phyloP scores from a whole-genome alignment of 2,329 filamentous ascomycete genomes.

The Elsinoe arachidis region DNA sequence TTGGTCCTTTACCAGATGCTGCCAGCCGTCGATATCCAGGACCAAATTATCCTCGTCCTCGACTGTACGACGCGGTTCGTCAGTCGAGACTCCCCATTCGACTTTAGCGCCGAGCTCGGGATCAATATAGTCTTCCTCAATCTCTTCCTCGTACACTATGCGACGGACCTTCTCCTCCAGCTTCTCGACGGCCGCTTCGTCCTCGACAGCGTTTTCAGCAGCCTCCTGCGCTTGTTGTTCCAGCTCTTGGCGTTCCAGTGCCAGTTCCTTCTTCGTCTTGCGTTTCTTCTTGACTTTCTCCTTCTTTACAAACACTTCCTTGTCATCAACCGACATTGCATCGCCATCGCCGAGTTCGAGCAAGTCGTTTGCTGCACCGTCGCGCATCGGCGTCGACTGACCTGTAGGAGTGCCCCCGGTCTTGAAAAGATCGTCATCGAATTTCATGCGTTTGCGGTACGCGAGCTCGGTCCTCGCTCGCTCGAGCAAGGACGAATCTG shows the following conservation, averaged over 20 bases:
- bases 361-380: slow-evolving; percentile 12
- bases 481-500: slow-evolving; percentile 62
- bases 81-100: slow-evolving; percentile 52
- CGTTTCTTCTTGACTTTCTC: slow-evolving; percentile 46
- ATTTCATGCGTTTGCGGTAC: slow-evolving; percentile 71
- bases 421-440: slow-evolving; percentile 71
- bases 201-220: slow-evolving; percentile 22
- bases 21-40: slow-evolving; percentile 63
- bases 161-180: slow-evolving; percentile 31
- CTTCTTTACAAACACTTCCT: slow-evolving; percentile 24
- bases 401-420: slow-evolving; percentile 37
- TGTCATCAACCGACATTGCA: slow-evolving; percentile 9
- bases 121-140: slow-evolving; percentile 42
- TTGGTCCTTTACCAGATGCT: slow-evolving; percentile 58
- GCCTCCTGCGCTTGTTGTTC: slow-evolving; percentile 34
- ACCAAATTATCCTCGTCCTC: slow-evolving; percentile 56
- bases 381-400: slow-evolving; percentile 18
- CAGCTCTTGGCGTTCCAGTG: slow-evolving; percentile 57
- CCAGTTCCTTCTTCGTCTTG: slow-evolving; percentile 70
- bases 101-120: slow-evolving; percentile 38
- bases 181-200: slow-evolving; percentile 29
- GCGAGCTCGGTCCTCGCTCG: slow-evolving; percentile 59
- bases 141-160: slow-evolving; percentile 38
- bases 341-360: slow-evolving; percentile 6
- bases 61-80: slow-evolving; percentile 54